Conservation (phyloP, 1,284 basidiomycete genomes). For the Malassezia furfur region DNA sequence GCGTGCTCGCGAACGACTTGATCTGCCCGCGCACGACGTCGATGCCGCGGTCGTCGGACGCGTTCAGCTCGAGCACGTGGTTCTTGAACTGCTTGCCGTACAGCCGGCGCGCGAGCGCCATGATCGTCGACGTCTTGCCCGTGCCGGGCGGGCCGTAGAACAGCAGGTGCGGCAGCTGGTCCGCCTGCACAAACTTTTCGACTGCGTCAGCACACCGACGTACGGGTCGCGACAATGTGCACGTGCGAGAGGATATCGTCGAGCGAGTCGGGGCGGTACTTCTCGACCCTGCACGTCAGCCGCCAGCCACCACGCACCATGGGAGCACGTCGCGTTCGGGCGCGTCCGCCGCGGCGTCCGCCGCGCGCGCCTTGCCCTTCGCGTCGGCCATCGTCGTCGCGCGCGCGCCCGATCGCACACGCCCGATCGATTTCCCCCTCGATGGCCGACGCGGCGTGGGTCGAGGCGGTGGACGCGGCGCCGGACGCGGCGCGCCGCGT, state of each 20-base stretch:
- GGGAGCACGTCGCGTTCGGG: constrained; percentile 11
- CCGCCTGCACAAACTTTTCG: constrained; percentile 80
- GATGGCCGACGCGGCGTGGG: constrained; percentile 5
- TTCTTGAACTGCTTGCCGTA: constrained; percentile 73
- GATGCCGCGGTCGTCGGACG: constrained; percentile 94
- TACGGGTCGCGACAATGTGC: constrained; percentile 41
- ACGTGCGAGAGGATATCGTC: constrained; percentile 46
- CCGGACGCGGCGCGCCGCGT: not conserved
- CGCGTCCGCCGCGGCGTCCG: not conserved
- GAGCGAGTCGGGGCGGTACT: constrained; percentile 41
- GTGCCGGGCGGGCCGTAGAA: constrained; percentile 97
- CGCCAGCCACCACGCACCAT: constrained; percentile 9
- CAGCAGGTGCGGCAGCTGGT: constrained; percentile 82
- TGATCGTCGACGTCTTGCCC: constrained; percentile 91
- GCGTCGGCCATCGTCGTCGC: constrained; percentile 4
- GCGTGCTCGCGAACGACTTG: constrained; percentile 93
- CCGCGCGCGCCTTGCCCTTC: constrained; percentile 6
- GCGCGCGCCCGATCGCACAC: constrained; percentile 4
- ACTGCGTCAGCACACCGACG: constrained; percentile 19
- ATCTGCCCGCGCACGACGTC: constrained; percentile 98
- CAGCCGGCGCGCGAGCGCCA: constrained; percentile 88
- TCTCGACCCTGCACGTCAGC: constrained; percentile 37
- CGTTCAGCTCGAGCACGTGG: constrained; percentile 94
- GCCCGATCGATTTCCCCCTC: not conserved
- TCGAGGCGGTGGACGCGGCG: constrained; percentile 7